phyloP scores from a whole-genome alignment of 2,329 filamentous ascomycete genomes.

The Lizonia empirigonia region DNA sequence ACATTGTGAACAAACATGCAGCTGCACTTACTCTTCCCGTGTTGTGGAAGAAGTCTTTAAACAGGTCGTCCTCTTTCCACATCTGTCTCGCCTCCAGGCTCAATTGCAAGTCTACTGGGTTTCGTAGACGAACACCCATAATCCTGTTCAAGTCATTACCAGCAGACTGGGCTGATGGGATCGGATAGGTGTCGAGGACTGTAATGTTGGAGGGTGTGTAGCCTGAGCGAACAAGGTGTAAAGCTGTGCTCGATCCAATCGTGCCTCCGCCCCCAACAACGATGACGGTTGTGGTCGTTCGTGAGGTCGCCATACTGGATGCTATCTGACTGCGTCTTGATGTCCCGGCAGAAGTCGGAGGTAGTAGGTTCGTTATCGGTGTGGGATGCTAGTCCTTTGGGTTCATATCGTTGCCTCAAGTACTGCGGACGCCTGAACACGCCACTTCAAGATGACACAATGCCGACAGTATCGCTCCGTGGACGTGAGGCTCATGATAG shows the following conservation, averaged over 20 bases:
- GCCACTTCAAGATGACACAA: conserved; percentile 22
- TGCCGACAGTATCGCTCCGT: conserved; percentile 10
- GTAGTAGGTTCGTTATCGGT: conserved; percentile 17
- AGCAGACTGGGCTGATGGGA: conserved; percentile 56
- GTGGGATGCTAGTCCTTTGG: neutral
- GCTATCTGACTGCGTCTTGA: neutral
- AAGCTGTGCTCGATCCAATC: conserved; percentile 58
- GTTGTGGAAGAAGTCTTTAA: conserved; percentile 55
- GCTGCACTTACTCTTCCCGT: conserved; percentile 44
- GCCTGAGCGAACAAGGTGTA: conserved; percentile 57
- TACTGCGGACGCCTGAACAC: conserved; percentile 21
- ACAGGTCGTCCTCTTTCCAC: conserved; percentile 55
- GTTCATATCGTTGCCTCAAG: conserved; percentile 15
- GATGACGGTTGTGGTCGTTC: conserved; percentile 39
- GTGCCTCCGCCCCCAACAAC: conserved; percentile 59
- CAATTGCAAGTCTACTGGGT: conserved; percentile 46
- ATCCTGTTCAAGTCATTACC: conserved; percentile 61
- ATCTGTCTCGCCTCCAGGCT: conserved; percentile 44
- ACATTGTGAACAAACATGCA: neutral
- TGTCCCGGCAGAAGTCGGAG: conserved; percentile 4
- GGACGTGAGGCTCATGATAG: conserved; percentile 2
- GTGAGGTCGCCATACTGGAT: conserved; percentile 23
- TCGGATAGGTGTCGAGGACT: conserved; percentile 55
- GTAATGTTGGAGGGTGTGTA: conserved; percentile 55
- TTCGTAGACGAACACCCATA: conserved; percentile 48